phyloP scores from a whole-genome alignment of 1,139 yeast genomes.

The Yamadazyma mexicana region DNA sequence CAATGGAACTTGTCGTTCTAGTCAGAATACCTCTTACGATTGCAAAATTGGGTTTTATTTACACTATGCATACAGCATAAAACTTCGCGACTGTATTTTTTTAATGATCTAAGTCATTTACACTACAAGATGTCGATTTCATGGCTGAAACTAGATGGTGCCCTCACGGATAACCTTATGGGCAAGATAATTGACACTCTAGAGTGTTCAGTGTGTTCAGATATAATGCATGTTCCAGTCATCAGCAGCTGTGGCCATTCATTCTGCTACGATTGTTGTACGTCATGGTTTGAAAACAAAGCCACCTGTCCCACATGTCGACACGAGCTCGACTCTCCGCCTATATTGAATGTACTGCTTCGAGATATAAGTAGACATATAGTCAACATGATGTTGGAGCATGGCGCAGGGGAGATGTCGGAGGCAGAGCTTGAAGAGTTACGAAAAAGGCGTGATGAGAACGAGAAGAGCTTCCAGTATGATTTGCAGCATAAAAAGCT shows the following conservation, averaged over 20 bases:
- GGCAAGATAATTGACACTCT: slow-evolving; percentile 18
- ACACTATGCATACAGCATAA: no score
- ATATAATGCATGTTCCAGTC: slow-evolving; percentile 46
- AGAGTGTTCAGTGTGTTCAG: slow-evolving; percentile 48
- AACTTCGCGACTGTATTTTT: no score
- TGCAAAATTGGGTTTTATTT: no score
- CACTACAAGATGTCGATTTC: slow-evolving; percentile 1
- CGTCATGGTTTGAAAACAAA: slow-evolving; percentile 50
- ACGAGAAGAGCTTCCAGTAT: slow-evolving; percentile 31
- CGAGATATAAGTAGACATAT: slow-evolving; percentile 34
- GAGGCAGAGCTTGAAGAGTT: slow-evolving; percentile 21
- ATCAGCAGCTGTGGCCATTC: slow-evolving; percentile 46
- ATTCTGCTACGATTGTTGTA: slow-evolving; percentile 49
- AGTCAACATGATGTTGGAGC: slow-evolving; percentile 31
- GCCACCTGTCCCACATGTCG: slow-evolving; percentile 60
- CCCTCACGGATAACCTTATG: slow-evolving; percentile 7
- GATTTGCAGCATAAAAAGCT: slow-evolving; percentile 37
- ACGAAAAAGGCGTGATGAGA: slow-evolving; percentile 23
- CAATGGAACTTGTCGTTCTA: no score
- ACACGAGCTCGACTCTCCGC: slow-evolving; percentile 38
- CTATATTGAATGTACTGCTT: slow-evolving; percentile 46
- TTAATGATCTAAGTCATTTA: background rate
- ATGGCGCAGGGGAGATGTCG: slow-evolving; percentile 17
- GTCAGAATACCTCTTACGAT: no score
- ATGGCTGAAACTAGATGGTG: slow-evolving; percentile 6